These are phyloP conservation scores for Scheffersomyces illinoinensis DNA, from an alignment of 1,139 yeast genomes.

Conservation along the genomic window DNA sequence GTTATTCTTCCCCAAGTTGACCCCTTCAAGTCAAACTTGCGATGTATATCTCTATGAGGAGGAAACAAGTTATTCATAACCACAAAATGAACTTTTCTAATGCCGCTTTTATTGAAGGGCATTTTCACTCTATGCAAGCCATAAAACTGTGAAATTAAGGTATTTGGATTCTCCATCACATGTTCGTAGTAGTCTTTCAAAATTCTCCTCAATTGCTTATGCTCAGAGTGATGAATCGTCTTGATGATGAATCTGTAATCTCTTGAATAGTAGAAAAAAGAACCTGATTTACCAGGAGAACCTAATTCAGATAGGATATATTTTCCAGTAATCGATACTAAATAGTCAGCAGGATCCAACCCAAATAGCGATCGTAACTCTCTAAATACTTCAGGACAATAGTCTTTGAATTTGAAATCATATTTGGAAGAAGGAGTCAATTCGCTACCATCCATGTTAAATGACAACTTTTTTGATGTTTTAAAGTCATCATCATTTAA, in stretches of 20 bases:
- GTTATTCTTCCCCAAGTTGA: constrained; percentile 84
- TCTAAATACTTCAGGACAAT: constrained; percentile 91
- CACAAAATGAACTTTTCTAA: constrained; percentile 84
- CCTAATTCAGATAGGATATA: constrained; percentile 90
- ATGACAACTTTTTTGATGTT: constrained; percentile 74
- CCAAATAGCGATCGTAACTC: constrained; percentile 79
- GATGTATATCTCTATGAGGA: constrained; percentile 85
- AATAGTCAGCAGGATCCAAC: constrained; percentile 92
- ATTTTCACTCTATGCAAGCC: constrained; percentile 93
- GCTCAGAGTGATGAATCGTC: constrained; percentile 93
- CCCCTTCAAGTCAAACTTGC: constrained; percentile 90
- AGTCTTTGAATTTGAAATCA: constrained; percentile 96
- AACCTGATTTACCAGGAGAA: constrained; percentile 96
- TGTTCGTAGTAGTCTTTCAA: constrained; percentile 79
- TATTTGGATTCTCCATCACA: constrained; percentile 81
- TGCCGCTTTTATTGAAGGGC: constrained; percentile 57
- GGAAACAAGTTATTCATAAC: constrained; percentile 98
- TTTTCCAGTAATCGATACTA: constrained; percentile 88
- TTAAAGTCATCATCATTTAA: constrained; percentile 70
- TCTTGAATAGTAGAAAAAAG: constrained; percentile 91
- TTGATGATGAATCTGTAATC: constrained; percentile 94
- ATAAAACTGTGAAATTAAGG: constrained; percentile 88
- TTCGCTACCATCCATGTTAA: constrained; percentile 86
- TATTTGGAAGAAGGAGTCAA: constrained; percentile 90
- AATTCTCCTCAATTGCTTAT: constrained; percentile 73